A percentile compares a stretch with the other conserved stretches of the same genome.
Conservation (phyloP, 768 basidiomycete genomes). For the Hysterangium stoloniferum region DNA sequence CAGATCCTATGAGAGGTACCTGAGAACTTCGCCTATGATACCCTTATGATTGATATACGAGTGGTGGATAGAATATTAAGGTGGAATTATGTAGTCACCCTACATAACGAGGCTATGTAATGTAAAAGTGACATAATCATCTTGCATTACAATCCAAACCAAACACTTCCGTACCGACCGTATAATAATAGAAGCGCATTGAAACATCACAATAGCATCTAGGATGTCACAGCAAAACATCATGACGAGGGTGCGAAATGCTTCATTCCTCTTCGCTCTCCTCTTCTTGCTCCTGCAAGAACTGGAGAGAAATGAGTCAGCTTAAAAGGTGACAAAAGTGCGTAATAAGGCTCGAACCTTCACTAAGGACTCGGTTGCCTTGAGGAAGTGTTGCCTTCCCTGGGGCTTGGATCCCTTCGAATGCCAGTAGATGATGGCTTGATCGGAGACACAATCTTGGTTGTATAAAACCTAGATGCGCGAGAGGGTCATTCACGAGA, state of each 20-base stretch:
- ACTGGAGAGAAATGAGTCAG: constrained; percentile 37
- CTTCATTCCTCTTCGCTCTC: constrained; percentile 66
- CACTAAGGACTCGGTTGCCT: constrained; percentile 78
- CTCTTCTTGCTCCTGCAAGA: constrained; percentile 79
- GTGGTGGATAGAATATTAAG: background rate
- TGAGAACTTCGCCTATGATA: no score
- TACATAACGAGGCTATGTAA: background rate
- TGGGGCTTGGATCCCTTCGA: constrained; percentile 95
- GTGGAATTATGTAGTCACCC: background rate
- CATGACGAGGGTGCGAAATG: background rate
- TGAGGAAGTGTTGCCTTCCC: constrained; percentile 92
- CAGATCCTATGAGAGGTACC: no score
- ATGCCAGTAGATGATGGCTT: constrained; percentile 97
- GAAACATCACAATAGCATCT: background rate
- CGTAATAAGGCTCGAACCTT: constrained; percentile 45
- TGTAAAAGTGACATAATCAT: background rate
- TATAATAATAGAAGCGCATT: background rate
- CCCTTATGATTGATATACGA: no score
- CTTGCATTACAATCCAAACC: background rate
- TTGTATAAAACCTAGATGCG: constrained; percentile 77
- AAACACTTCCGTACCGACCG: background rate
- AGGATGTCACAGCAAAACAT: background rate
- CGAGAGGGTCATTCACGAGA: background rate
- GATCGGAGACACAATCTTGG: constrained; percentile 90
- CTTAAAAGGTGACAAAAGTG: background rate